Evolutionary conservation across 169 alveolate species (phyloP), one percentile per base, ranked within the genome.

Genomic region (Miamiensis avidus): DNA sequence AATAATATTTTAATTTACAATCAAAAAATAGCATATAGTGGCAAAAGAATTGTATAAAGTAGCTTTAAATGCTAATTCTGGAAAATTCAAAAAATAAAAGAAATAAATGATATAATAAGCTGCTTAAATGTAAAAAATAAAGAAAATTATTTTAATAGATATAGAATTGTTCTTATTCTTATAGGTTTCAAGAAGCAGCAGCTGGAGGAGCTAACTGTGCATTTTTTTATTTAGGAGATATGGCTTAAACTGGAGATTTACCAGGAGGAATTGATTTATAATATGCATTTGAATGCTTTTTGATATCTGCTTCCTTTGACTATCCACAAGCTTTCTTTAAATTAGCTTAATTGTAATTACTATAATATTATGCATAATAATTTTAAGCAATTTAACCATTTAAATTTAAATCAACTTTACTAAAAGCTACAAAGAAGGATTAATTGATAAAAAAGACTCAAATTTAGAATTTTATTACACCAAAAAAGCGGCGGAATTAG

Each of bases 21-120:
- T 0, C 1, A 33, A 33, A 77, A 27, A 33, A 27, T 34, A 84
- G 76, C 89, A 85, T 78, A n/a, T 85, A 78, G 82, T 79, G 1
- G 89, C 89, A 28, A 85, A 85, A 74, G 89, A 85, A 79, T 77
- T 85, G 82, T 85, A 85, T 64, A 85, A 85, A 85, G 89, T 85
- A 34, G 89, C 89, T 32, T 78, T 85, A 82, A 85, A 85, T 85
- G 79, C 79, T 65, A 78, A 49, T 69, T 27, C 31, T 31, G 76
- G 82, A 11, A 85, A 85, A 75, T 74, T 78, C 74, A 85, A 81
- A 75, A 85, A 85, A 78, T 76, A 78, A 29, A 85, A 78, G 33
- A 74, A 84, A 27, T 74, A 75, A 4, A 64, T 84, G 77, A 76
- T 84, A 65, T 29, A 72, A 26, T 82, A 84, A 77, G 89, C 89